Evolutionary conservation across 1,139 yeast species (phyloP).

Genomic region (Suhomyces chickasaworum): DNA sequence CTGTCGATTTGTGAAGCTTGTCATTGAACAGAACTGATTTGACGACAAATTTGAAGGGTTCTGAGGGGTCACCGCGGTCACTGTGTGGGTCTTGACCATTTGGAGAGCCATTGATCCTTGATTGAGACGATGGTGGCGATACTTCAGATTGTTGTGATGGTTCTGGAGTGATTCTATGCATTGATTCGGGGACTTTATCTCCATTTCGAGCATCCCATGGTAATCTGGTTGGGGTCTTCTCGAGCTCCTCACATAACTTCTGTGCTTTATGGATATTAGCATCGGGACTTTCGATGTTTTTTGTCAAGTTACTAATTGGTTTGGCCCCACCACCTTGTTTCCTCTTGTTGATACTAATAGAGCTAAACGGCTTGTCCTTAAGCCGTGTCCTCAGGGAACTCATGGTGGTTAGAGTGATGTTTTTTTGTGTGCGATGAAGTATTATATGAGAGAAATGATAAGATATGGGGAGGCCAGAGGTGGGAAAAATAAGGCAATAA

Average conservation of each 20-base stretch:
- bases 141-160: background rate
- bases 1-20: conserved; percentile 7
- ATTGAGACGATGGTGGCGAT: background rate
- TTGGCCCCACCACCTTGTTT: conserved; percentile 16
- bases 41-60: conserved; percentile 7
- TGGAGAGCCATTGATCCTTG: background rate
- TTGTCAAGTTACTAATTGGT: conserved; percentile 14
- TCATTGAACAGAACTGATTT: conserved; percentile 10
- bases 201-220: background rate
- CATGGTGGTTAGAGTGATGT: conserved; percentile 5
- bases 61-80: background rate
- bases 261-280: conserved; percentile 9
- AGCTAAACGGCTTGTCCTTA: conserved; percentile 15
- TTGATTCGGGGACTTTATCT: background rate
- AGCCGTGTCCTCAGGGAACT: conserved; percentile 12
- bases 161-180: background rate
- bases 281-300: conserved; percentile 2
- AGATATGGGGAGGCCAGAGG: background rate
- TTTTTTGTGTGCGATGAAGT: conserved; percentile 9
- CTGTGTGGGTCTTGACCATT: background rate
- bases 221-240: background rate
- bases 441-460: background rate
- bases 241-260: conserved; percentile 8
- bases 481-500: background rate
- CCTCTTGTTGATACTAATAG: conserved; percentile 12